Base-by-base conservation (phyloP, 345 rosid species). In the Brassica napus region DNA sequence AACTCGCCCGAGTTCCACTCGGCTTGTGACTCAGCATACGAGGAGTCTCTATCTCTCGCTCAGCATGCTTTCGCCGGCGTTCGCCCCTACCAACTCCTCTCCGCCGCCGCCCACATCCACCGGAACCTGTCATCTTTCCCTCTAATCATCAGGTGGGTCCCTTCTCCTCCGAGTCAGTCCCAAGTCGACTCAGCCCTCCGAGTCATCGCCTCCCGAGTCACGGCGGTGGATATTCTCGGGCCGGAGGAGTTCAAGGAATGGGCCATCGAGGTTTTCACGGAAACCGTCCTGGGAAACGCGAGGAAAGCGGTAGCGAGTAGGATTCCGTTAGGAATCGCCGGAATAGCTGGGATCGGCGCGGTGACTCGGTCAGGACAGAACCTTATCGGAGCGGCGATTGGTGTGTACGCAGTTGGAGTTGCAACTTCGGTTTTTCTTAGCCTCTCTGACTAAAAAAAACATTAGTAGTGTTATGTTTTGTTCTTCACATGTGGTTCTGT, bases 11-110 rank as follows among this genome's bases (percentile, higher is more conserved):
- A 79, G 81, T 93, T 91, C 82, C 12, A 21, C 82, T 73, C 89
- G 0, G 92, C 91, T 59, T 89, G 94, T 83, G 89, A 83, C 80
- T 83, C 95, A 2, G 86, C 92, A 16, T 91, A 81, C 84, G 30
- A 66, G 2, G 85, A 88, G 83, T 93, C 95, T 78, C 89, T 90
- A 23, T 83, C 91, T 39, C 87, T 92, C 1, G 81, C 93, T 12
- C 91, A 92, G 57, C 92, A 83, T 80, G 91, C 90, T 81, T 91
- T 92, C 85, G 59, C 70, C 28, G 97, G 97, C 15, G 90, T 92
- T 77, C 85, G 87, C 70, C 90, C 90, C 0, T 90, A 90, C 85
- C 98, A 93, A 71, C 95, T 94, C 72, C 63, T 74, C 39, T 69
- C 90, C 35, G 97, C 98, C 82, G 85, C 92, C 78, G 65, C 76